Percentiles rank a stretch among this genome's conserved stretches.
Conservation (phyloP, 345 rosid species). For the Ailanthus altissimus region DNA sequence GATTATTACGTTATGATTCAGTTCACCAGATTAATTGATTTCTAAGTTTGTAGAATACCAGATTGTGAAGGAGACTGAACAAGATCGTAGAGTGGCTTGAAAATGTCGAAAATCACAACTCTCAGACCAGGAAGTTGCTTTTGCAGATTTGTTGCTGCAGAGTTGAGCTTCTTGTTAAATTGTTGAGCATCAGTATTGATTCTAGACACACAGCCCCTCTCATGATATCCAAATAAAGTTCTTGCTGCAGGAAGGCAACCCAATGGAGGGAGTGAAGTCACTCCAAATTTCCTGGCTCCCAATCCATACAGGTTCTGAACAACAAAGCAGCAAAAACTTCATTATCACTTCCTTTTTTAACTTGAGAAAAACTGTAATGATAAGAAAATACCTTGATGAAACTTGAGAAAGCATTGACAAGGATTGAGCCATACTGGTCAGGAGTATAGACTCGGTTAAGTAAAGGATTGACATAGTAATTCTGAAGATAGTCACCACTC, state of each 20-base stretch:
- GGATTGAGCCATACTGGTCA: conserved; percentile 68
- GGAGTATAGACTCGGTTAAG: conserved; percentile 54
- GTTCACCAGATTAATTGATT: not conserved
- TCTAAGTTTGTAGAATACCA: conserved; percentile 37
- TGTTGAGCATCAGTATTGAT: conserved; percentile 71
- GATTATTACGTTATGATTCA: not conserved
- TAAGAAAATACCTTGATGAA: conserved; percentile 51
- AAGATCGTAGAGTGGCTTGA: conserved; percentile 60
- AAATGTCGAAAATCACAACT: conserved; percentile 83
- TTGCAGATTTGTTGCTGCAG: conserved; percentile 58
- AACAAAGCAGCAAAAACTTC: not conserved
- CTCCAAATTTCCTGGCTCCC: conserved; percentile 89
- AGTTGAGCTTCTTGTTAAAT: conserved; percentile 71
- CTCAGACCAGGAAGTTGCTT: conserved; percentile 72
- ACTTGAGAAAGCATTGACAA: conserved; percentile 49
- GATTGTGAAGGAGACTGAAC: conserved; percentile 58
- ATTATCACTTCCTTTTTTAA: not conserved
- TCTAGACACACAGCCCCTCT: conserved; percentile 61
- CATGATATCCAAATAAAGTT: conserved; percentile 65
- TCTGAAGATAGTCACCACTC: conserved; percentile 85
- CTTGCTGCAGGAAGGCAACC: conserved; percentile 89
- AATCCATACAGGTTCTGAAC: conserved; percentile 54
- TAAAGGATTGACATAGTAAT: conserved; percentile 80
- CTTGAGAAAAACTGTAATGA: not conserved
- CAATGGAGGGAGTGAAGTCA: conserved; percentile 84